phyloP scores from a whole-genome alignment of 176 grass and related monocot species.

The Avena eriantha region DNA sequence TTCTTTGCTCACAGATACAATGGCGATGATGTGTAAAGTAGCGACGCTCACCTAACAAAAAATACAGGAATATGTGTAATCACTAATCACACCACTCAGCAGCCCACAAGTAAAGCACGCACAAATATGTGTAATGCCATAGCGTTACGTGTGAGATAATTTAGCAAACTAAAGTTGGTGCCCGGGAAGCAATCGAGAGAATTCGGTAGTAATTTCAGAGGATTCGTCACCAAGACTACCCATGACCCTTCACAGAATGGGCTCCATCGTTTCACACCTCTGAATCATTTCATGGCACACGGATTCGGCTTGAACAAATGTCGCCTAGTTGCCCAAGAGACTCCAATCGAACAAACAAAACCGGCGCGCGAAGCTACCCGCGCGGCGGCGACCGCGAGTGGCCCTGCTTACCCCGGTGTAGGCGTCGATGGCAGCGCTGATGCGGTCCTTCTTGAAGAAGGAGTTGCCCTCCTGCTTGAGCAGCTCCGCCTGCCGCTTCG shows the following conservation, averaged over 20 bases:
- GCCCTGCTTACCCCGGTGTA: slow-evolving; percentile 71
- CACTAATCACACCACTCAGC: neutral
- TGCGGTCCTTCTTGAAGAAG: slow-evolving; percentile 82
- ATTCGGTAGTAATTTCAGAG: neutral
- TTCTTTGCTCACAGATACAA: neutral
- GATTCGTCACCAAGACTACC: neutral
- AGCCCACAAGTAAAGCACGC: slow-evolving; percentile 26
- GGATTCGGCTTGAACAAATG: neutral
- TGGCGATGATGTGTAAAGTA: neutral
- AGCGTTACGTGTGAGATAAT: neutral
- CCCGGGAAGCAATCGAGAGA: neutral
- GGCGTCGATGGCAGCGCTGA: slow-evolving; percentile 91
- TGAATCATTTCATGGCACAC: neutral
- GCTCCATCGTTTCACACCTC: neutral
- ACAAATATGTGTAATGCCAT: neutral
- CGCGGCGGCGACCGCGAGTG: neutral
- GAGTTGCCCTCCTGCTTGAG: slow-evolving; percentile 80
- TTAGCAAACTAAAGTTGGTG: neutral
- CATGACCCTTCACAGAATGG: neutral
- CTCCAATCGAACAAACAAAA: neutral
- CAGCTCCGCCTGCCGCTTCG: slow-evolving; percentile 70
- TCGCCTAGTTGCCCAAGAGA: neutral
- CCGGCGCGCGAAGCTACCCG: neutral
- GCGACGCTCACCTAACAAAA: slow-evolving; percentile 15
- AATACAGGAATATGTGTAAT: slow-evolving; percentile 18